These are phyloP conservation scores for Teratosphaeria zuluensis DNA, from an alignment of 2,329 filamentous ascomycete species.

Conservation along the genomic window DNA sequence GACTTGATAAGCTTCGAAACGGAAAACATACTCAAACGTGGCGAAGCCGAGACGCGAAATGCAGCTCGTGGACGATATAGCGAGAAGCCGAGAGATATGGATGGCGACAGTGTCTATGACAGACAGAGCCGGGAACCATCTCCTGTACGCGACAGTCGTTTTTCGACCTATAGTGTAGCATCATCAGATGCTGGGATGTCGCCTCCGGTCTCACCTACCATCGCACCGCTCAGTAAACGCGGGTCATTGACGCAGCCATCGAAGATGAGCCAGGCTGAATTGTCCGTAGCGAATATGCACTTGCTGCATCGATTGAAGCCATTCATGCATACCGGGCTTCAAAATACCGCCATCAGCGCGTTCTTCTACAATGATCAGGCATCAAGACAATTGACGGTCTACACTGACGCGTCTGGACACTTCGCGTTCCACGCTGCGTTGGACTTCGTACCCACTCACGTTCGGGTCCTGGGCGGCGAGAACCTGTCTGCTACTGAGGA, in stretches of 20 bases:
- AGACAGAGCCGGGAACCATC: slow-evolving; percentile 19
- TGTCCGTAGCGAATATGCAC: slow-evolving; percentile 71
- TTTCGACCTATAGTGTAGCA: slow-evolving; percentile 10
- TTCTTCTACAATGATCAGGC: slow-evolving; percentile 87
- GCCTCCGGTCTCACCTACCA: slow-evolving; percentile 7
- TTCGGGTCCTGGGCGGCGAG: slow-evolving; percentile 79
- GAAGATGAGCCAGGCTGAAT: slow-evolving; percentile 65
- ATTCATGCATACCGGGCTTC: slow-evolving; percentile 77
- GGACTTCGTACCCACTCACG: slow-evolving; percentile 82
- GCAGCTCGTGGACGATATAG: slow-evolving; percentile 67
- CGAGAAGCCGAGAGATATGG: slow-evolving; percentile 48
- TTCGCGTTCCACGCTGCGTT: slow-evolving; percentile 72
- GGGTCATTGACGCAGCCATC: slow-evolving; percentile 41
- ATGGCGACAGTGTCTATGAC: slow-evolving; percentile 30
- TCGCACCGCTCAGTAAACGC: slow-evolving; percentile 37
- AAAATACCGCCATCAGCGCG: slow-evolving; percentile 69
- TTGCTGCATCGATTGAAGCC: slow-evolving; percentile 80
- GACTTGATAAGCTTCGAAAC: slow-evolving; percentile 66
- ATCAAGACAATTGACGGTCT: slow-evolving; percentile 74
- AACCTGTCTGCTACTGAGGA: slow-evolving; percentile 71
- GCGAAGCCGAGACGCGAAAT: slow-evolving; percentile 53
- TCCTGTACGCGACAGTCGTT: slow-evolving; percentile 3
- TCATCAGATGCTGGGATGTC: slow-evolving; percentile 14
- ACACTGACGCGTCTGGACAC: slow-evolving; percentile 82
- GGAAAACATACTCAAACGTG: slow-evolving; percentile 62